Conservation (phyloP, 2,329 filamentous ascomycete species). For the Exophiala lecanii-corni region DNA sequence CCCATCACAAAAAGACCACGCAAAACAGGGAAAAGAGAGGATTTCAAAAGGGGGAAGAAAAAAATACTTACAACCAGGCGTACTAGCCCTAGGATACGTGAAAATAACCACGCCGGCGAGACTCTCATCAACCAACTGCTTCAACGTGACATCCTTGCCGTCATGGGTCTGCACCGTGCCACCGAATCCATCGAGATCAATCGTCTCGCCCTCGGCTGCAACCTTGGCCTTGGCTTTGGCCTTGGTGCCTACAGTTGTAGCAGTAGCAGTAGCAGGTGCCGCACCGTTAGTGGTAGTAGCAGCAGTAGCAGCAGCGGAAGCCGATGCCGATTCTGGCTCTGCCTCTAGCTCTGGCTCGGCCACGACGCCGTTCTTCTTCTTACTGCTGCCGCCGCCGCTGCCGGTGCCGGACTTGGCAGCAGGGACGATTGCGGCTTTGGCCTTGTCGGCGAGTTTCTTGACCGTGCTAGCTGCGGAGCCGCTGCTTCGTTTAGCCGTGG, state of each 20-base stretch:
- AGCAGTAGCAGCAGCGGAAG: background rate
- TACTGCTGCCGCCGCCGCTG: too few relatives aligned
- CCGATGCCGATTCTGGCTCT: too few relatives aligned
- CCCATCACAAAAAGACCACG: background rate
- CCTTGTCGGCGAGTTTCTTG: slow-evolving; percentile 32
- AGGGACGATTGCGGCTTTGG: slow-evolving; percentile 24
- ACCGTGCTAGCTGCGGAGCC: slow-evolving; percentile 20
- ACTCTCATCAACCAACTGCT: slow-evolving; percentile 76
- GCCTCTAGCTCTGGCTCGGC: too few relatives aligned
- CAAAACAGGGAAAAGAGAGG: background rate
- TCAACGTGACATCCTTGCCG: slow-evolving; percentile 71
- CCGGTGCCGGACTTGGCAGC: background rate
- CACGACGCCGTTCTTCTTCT: slow-evolving; percentile 4
- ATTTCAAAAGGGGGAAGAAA: slow-evolving; percentile 2
- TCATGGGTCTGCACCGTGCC: slow-evolving; percentile 80
- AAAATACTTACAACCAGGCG: slow-evolving; percentile 74
- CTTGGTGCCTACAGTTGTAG: slow-evolving; percentile 13
- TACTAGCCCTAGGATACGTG: slow-evolving; percentile 92
- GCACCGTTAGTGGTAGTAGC: slow-evolving; percentile 1
- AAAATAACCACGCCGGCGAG: slow-evolving; percentile 66
- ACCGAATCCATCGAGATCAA: slow-evolving; percentile 53
- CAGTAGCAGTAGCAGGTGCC: slow-evolving; percentile 28
- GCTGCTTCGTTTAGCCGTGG: slow-evolving; percentile 46
- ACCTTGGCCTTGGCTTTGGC: slow-evolving; percentile 19
- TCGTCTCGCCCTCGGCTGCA: slow-evolving; percentile 44